Base-by-base conservation (phyloP, 768 basidiomycete species). In the Russula dissimulans region DNA sequence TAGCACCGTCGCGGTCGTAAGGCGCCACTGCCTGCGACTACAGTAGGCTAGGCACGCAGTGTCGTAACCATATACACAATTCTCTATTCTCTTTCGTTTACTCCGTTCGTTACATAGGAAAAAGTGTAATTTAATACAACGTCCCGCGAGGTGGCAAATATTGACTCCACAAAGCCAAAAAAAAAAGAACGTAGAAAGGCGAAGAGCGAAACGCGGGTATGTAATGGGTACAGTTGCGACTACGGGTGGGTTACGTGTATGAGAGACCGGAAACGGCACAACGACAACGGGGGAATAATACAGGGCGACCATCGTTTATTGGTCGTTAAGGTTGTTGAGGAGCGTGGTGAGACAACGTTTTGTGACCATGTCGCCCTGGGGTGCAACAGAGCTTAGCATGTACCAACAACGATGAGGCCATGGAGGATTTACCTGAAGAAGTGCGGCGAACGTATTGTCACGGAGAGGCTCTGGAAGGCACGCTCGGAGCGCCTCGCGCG, bases 361-460 rank as follows among this genome's bases (percentile, higher is more conserved):
- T 31, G 97, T 99, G 65, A 98, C 97, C 86, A 95, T 92, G 69
- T 99, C 97, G 51, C 94, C 94, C 90, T 92, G 65, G 22, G 9
- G 18, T 32, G 39, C 48, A 22, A 18, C n/a, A 32, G 18, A 18
- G 38, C 17, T 5, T 45, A 12, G 39, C 3, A 39, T 36, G 15
- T 38, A 18, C 45, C 34, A 34, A 57, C 8, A 53, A 22, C 53
- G 39, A 44, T 26, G 22, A 26, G 1, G 22, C 22, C n/a, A 3
- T 18, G 17, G 41, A n/a, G 26, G 31, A 26, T 5, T 18, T 66
- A 89, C 90, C 82, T 98, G 97, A 68, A 99, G 82, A 61, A 98
- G 78, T 14, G 85, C 83, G 57, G 83, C 84, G 70, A 99, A 99
- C 0, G 95, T 98, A 64, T 90, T 84, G 74, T 99, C 94, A 50